Evolutionary conservation across 495 filamentous ascomycete genomes (phyloP), one percentile per base, ranked within the genome.

Genomic region (Halenospora varia): DNA sequence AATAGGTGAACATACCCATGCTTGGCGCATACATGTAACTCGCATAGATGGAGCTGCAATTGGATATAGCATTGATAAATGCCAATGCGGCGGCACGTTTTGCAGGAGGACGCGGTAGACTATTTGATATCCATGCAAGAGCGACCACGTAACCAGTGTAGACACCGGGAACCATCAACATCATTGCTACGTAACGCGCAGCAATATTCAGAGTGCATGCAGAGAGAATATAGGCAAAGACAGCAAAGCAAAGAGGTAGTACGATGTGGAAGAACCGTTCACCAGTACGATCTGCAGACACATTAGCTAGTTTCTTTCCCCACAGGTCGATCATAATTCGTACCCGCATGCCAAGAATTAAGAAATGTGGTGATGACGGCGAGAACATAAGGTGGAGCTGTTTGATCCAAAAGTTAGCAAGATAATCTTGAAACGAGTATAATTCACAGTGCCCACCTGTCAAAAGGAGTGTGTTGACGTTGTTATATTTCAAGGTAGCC

Each of bases 61-160:
- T 94, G n/a, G 81, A 82, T 19, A 93, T 78, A 3, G 88, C 88
- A 62, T 96, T 96, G 67, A 92, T 90, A 57, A 83, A 81, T 10
- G 90, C 91, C 1, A 93, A 71, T 0, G 88, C 88, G 1, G 89
- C 90, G 1, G 90, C 89, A 55, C 89, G 84, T 72, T 96, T 96
- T 0, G 88, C 83, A 0, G 87, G 89, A 1, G 91, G 90, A n/a
- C 91, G 82, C 2, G 89, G 89, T 41, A 95, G 76, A 2, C 84
- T 85, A 68, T 89, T 90, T 26, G 78, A 83, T 62, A 92, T 92
- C 89, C 89, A 94, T 10, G 83, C 83, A 9, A 93, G 75, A 8
- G 79, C 78, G 1, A 93, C 87, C 0, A 89, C 88, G 60, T 87
- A 92, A 15, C 82, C 84, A n/a, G 77, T 71, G 59, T 85, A 86